phyloP scores from a whole-genome alignment of 176 grass and related monocot genomes.

The Neostapfia colusana region DNA sequence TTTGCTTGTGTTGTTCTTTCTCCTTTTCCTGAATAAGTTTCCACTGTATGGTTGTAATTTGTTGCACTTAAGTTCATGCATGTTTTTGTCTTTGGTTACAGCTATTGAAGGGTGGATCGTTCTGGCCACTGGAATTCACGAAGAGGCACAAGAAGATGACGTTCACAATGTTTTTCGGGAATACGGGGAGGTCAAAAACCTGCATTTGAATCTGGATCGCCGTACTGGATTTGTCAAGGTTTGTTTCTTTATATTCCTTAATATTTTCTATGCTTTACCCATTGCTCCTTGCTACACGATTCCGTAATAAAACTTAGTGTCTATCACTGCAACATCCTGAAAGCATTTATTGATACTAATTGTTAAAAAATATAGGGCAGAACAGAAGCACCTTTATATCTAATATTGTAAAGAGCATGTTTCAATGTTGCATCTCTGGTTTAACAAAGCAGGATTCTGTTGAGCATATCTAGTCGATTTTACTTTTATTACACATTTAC shows the following conservation, averaged over 20 bases:
- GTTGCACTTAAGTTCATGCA: slow-evolving; percentile 9
- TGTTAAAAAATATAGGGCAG: neutral
- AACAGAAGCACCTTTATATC: neutral
- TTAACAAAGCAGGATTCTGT: neutral
- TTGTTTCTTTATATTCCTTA: neutral
- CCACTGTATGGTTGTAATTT: neutral
- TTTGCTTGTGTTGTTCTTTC: neutral
- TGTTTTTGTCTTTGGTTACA: slow-evolving; percentile 29
- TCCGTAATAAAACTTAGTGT: neutral
- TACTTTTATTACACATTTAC: neutral
- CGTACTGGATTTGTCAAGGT: slow-evolving; percentile 95
- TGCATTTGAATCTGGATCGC: slow-evolving; percentile 89
- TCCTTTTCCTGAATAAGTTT: neutral
- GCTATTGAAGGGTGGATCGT: slow-evolving; percentile 93
- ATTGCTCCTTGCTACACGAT: neutral
- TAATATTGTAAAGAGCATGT: neutral
- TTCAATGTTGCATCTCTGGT: neutral
- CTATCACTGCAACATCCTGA: neutral
- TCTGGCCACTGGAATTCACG: slow-evolving; percentile 76
- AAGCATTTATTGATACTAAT: slow-evolving; percentile 3
- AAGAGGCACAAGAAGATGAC: slow-evolving; percentile 88
- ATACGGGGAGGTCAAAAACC: slow-evolving; percentile 79
- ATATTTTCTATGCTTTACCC: neutral
- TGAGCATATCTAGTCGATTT: neutral
- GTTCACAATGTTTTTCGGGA: slow-evolving; percentile 71